Evolutionary conservation across 208 protist species (phyloP).

Genomic region (Perkinsela sp.): DNA sequence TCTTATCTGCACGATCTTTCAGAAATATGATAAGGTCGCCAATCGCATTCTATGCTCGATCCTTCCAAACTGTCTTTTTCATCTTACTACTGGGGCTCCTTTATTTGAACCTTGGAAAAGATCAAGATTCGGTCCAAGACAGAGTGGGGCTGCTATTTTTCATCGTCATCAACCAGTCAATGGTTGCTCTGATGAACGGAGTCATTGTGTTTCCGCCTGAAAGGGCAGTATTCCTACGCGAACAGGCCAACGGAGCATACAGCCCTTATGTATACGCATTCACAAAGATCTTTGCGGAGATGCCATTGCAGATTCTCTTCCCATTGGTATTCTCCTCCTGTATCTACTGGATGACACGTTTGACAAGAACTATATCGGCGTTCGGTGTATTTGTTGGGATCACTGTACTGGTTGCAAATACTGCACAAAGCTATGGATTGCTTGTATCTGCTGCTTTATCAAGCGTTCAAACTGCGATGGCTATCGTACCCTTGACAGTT

Average conservation of each 20-base stretch:
- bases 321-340: slow-evolving; percentile 34
- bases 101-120: slow-evolving; percentile 32
- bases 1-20: slow-evolving; percentile 23
- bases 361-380: slow-evolving; percentile 13
- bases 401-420: slow-evolving; percentile 18
- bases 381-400: slow-evolving; percentile 43
- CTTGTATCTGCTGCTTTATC: slow-evolving; percentile 45
- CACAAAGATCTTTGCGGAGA: slow-evolving; percentile 31
- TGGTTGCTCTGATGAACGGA: slow-evolving; percentile 21
- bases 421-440: slow-evolving; percentile 26
- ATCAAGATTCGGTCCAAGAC: slow-evolving; percentile 38
- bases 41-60: slow-evolving; percentile 17
- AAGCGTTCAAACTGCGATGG: slow-evolving; percentile 21
- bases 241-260: slow-evolving; percentile 48
- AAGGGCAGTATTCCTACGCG: slow-evolving; percentile 36
- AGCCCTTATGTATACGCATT: slow-evolving; percentile 32
- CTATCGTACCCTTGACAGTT: slow-evolving; percentile 26
- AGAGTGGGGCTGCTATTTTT: slow-evolving; percentile 31
- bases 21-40: slow-evolving; percentile 38
- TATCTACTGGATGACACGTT: slow-evolving; percentile 45
- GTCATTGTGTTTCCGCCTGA: slow-evolving; percentile 37
- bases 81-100: slow-evolving; percentile 33
- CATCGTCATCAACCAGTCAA: slow-evolving; percentile 33
- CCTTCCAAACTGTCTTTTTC: slow-evolving; percentile 35
- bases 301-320: slow-evolving; percentile 36